A percentile compares a stretch with the other conserved stretches of the same genome.
Evolutionary conservation across 306 rosid genomes (phyloP).

Genomic region (Mimosa pudica): DNA sequence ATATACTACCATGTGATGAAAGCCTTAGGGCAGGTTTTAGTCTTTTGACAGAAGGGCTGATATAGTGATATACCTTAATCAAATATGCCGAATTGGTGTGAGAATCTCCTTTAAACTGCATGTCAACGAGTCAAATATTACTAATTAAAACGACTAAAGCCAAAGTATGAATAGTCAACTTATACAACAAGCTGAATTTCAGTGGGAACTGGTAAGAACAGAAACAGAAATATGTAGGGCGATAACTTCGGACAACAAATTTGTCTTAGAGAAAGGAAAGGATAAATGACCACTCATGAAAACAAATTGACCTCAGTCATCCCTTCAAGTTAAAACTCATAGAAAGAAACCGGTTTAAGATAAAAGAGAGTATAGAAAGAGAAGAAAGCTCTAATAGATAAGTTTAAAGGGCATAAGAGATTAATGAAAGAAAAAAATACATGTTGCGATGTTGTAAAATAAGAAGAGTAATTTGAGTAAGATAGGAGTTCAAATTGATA

Average conservation of each 20-base stretch:
- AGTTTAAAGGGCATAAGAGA: neutral
- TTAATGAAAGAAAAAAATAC: neutral
- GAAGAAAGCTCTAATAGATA: neutral
- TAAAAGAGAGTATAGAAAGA: conserved; percentile 3
- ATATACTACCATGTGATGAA: conserved; percentile 17
- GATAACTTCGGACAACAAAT: neutral
- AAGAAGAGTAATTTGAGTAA: neutral
- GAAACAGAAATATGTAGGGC: neutral
- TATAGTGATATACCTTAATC: conserved; percentile 68
- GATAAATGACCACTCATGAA: neutral
- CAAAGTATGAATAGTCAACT: conserved; percentile 18
- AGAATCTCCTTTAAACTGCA: conserved; percentile 71
- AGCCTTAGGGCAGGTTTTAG: conserved; percentile 23
- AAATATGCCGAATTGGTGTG: conserved; percentile 66
- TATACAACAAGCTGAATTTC: conserved; percentile 4
- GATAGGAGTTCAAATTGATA: conserved; percentile 2
- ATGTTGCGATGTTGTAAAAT: conserved; percentile 13
- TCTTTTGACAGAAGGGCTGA: neutral
- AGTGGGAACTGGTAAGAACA: neutral
- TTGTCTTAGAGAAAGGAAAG: neutral
- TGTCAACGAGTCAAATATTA: conserved; percentile 79
- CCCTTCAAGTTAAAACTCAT: conserved; percentile 19
- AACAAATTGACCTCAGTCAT: conserved; percentile 1
- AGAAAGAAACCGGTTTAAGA: neutral
- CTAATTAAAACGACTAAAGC: conserved; percentile 39